Base-by-base conservation (phyloP, 352 stramenopile species). In the Discostella stelligera region DNA sequence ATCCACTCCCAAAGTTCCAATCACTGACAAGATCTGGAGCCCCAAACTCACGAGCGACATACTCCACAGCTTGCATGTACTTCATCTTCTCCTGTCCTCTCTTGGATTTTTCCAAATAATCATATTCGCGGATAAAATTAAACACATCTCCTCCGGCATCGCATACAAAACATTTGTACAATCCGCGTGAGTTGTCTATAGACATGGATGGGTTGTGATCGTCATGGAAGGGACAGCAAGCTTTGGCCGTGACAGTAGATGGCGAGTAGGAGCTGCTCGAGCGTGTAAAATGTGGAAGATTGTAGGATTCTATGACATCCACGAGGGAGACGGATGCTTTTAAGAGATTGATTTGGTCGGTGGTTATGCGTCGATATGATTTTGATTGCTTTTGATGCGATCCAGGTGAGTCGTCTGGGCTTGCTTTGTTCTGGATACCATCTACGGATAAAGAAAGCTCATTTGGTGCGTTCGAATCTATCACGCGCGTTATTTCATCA, bases 151-250 rank as follows among this genome's bases (percentile, higher is more conserved):
- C 91, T 55, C 84, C 85, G 11, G 84, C 89, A 27, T 87, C 89
- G 80, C 91, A 95, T 5, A 84, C 74, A 82, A 95, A 95, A 66
- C 91, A 95, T 66, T 94, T 93, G 76, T 91, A 95, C 3, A 94
- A 82, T 63, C 84, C 85, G 61, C 86, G 73, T 16, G 68, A 79
- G 3, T 90, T 80, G 60, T 94, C 89, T 41, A 95, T 87, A 9
- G 67, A 87, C 58, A 95, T 78, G 14, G 82, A 92, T 10, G 91
- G 91, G 55, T 89, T 93, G 25, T 85, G 72, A 71, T 95, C 91
- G 60, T 95, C 77, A 70, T 95, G 91, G 75, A 95, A 95, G 13
- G 90, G 90, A 83, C 91, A 95, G 25, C 89, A 65, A 41, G 80
- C 86, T 16, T 72, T 88, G 10, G 85, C 86, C 14, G 49, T 46